phyloP scores from a whole-genome alignment of 2,329 filamentous ascomycete genomes.

The Scortechinia acanthostroma region DNA sequence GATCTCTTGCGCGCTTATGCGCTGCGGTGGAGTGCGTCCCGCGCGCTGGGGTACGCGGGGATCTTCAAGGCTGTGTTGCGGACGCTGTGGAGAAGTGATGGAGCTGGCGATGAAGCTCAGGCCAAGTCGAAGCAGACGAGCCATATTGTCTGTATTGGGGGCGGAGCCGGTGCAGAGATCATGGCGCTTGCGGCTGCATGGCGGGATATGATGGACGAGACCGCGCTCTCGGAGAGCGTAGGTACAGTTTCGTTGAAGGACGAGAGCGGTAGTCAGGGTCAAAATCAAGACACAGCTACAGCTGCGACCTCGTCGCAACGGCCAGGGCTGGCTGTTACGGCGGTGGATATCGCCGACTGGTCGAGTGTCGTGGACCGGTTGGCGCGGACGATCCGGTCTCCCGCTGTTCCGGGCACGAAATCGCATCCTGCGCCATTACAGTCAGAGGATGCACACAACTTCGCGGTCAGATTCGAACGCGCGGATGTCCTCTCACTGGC shows the following conservation, averaged over 20 bases:
- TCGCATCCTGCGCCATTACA: not conserved
- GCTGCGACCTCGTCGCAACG: constrained; percentile 1
- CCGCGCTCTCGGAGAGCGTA: not conserved
- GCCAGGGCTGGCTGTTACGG: constrained; percentile 19
- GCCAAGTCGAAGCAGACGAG: constrained; percentile 4
- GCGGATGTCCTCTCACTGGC: not conserved
- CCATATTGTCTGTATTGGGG: constrained; percentile 47
- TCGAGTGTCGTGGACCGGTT: constrained; percentile 35
- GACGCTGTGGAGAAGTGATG: constrained; percentile 7
- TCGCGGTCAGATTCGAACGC: not conserved
- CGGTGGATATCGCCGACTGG: constrained; percentile 56
- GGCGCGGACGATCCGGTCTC: constrained; percentile 25
- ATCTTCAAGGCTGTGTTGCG: constrained; percentile 27
- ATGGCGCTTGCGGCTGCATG: constrained; percentile 44
- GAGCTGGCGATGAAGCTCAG: not conserved
- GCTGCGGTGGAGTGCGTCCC: constrained; percentile 52
- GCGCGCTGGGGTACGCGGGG: constrained; percentile 50
- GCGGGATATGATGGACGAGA: constrained; percentile 16
- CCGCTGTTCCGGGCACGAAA: constrained; percentile 10
- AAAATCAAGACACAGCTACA: not conserved
- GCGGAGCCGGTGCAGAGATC: constrained; percentile 56
- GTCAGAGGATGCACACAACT: not conserved
- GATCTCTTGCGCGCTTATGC: constrained; percentile 52
- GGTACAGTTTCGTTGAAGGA: not conserved
- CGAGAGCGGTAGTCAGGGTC: too few species aligned